A percentile compares a stretch with the other conserved stretches of the same genome.
Evolutionary conservation across 2,329 filamentous ascomycete genomes (phyloP).

Genomic region (Ascochyta pisi): DNA sequence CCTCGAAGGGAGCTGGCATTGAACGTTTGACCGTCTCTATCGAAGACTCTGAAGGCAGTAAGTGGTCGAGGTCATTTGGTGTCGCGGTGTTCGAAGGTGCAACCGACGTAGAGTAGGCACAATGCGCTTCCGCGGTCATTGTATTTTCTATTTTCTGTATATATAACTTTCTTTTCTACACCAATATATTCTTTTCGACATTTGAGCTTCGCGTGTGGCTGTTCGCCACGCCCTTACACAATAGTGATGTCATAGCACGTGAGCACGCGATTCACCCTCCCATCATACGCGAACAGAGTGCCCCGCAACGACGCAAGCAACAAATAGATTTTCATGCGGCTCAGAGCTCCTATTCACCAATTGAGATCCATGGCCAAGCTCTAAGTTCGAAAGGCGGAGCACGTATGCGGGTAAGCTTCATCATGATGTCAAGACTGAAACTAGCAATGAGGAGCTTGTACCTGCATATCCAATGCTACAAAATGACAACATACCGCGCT

Average conservation of each 20-base stretch:
- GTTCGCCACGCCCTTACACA: too few relatives aligned
- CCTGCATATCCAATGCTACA: conserved; percentile 16
- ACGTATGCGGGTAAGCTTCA: conserved; percentile 11
- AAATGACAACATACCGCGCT: conserved; percentile 7
- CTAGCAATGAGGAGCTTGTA: conserved; percentile 14
- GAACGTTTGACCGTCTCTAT: conserved; percentile 15
- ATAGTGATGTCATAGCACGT: conserved; percentile 17
- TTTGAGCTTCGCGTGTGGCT: background rate
- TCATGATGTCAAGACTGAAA: conserved; percentile 19
- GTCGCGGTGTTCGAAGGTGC: conserved; percentile 23
- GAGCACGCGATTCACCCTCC: conserved; percentile 3
- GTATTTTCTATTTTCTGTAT: too few relatives aligned
- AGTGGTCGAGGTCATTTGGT: conserved; percentile 17
- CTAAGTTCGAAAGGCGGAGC: conserved; percentile 3
- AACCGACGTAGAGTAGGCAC: background rate
- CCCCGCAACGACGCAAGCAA: background rate
- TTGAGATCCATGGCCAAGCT: background rate
- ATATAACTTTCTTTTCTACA: too few relatives aligned
- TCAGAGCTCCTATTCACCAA: background rate
- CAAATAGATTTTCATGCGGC: background rate
- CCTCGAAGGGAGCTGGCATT: conserved; percentile 12
- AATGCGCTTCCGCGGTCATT: too few relatives aligned
- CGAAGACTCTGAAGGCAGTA: conserved; percentile 20
- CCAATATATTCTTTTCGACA: background rate
- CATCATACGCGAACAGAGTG: background rate